Conservation (phyloP, 2,329 filamentous ascomycete genomes). For the Verticillium alfalfae region DNA sequence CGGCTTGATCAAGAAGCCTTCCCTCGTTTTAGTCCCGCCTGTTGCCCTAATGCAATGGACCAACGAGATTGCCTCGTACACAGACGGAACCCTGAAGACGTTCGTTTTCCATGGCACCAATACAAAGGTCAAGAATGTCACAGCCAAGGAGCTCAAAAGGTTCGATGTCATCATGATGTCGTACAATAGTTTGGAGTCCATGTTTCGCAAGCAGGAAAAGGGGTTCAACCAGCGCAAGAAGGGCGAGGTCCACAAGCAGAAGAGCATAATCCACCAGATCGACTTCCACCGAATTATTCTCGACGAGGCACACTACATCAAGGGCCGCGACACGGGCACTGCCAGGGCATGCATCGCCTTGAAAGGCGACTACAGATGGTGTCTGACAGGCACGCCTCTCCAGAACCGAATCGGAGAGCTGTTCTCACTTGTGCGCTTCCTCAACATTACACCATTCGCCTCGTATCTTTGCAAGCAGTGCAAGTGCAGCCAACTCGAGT, state of each 20-base stretch:
- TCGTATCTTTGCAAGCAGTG: constrained; percentile 93
- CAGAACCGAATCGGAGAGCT: constrained; percentile 98
- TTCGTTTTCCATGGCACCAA: constrained; percentile 89
- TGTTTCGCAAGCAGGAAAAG: constrained; percentile 87
- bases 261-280: constrained; percentile 75
- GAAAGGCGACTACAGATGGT: constrained; percentile 87
- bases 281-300: constrained; percentile 87
- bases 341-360: constrained; percentile 94
- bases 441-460: constrained; percentile 82
- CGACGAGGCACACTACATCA: constrained; percentile 95
- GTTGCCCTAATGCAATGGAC: constrained; percentile 97
- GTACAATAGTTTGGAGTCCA: constrained; percentile 85
- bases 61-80: constrained; percentile 73
- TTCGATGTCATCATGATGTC: constrained; percentile 97
- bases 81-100: constrained; percentile 82
- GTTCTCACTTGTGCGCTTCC: constrained; percentile 88
- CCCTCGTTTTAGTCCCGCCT: constrained; percentile 84
- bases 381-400: constrained; percentile 87
- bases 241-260: constrained; percentile 68
- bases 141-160: constrained; percentile 67
- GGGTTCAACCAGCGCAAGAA: constrained; percentile 73
- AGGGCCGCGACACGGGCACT: constrained; percentile 80
- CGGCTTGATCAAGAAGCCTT: constrained; percentile 67
- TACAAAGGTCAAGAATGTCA: constrained; percentile 71
- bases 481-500: constrained; percentile 74